These are phyloP conservation scores for Chaetomium cochliodes DNA, from an alignment of 495 filamentous ascomycete species.

Conservation along the genomic window DNA sequence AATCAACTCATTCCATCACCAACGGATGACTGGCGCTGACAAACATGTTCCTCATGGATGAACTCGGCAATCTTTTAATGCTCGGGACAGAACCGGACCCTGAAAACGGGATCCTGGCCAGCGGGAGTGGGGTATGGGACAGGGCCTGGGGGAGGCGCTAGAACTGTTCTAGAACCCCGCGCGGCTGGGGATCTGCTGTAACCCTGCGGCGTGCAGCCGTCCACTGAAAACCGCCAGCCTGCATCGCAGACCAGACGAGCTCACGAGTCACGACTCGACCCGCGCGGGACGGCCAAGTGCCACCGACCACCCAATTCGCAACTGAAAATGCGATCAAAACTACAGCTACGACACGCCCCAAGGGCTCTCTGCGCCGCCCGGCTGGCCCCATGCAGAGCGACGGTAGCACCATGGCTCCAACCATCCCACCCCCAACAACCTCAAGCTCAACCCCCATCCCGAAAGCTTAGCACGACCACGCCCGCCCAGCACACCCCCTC, in stretches of 20 bases:
- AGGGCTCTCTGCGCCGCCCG: slow-evolving; percentile 1
- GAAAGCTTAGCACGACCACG: slow-evolving; percentile 4
- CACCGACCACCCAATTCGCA: slow-evolving; percentile 2
- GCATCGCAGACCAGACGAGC: background rate
- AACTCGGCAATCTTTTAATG: slow-evolving; percentile 7
- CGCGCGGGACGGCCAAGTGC: slow-evolving; percentile 13
- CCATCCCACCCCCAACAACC: background rate
- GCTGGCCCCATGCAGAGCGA: background rate
- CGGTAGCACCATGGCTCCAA: background rate
- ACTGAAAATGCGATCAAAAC: slow-evolving; percentile 27
- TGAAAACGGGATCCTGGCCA: slow-evolving; percentile 1
- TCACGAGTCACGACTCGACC: background rate
- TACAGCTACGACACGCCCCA: slow-evolving; percentile 21
- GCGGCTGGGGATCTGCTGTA: slow-evolving; percentile 11
- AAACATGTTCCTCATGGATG: slow-evolving; percentile 18
- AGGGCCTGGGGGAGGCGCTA: slow-evolving; percentile 19
- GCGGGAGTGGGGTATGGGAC: background rate
- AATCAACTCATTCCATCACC: background rate
- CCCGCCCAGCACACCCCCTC: slow-evolving; percentile 1
- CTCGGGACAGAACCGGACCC: background rate
- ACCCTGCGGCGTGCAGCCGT: background rate
- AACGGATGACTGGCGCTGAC: slow-evolving; percentile 34
- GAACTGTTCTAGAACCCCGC: slow-evolving; percentile 34
- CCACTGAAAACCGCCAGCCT: slow-evolving; percentile 7
- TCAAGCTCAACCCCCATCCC: slow-evolving; percentile 3